These are phyloP conservation scores for Sporothrix sp. DNA, from an alignment of 2,329 filamentous ascomycete species.

Conservation along the genomic window DNA sequence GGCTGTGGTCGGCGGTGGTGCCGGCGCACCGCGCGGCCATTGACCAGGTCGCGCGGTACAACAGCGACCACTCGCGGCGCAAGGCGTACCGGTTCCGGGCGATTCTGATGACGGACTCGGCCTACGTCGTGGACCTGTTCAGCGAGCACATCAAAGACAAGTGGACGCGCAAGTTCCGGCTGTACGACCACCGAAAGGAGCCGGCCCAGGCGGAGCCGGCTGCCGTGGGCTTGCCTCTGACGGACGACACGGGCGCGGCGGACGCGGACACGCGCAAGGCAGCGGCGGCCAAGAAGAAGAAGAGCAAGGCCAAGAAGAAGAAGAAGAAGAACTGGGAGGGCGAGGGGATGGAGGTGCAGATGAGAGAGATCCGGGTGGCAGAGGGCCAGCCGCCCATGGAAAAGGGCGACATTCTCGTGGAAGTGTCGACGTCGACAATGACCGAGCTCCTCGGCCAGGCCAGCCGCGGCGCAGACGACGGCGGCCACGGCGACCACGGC, in stretches of 20 bases:
- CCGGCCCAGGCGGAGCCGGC: not conserved
- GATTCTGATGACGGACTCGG: not conserved
- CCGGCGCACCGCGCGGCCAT: conserved; percentile 9
- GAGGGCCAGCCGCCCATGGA: not conserved
- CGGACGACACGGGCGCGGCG: too few species aligned
- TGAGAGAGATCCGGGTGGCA: not conserved
- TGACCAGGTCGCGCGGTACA: conserved; percentile 5
- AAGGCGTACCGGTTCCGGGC: conserved; percentile 13
- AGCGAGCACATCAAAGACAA: not conserved
- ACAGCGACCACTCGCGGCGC: conserved; percentile 12
- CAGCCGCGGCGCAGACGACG: too few species aligned
- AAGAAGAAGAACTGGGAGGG: not conserved
- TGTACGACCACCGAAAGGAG: not conserved
- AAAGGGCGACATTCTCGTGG: not conserved
- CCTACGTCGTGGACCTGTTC: conserved; percentile 9
- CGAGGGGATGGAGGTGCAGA: not conserved
- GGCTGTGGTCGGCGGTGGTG: conserved; percentile 3
- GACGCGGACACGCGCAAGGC: not conserved
- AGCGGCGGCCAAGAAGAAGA: not conserved
- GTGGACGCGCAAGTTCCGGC: conserved; percentile 1
- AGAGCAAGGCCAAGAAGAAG: not conserved
- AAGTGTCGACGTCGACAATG: not conserved
- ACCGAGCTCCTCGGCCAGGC: too few species aligned
- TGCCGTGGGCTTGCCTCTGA: too few species aligned
- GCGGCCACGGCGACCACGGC: not conserved